A percentile compares a stretch with the other conserved stretches of the same genome.
Evolutionary conservation across 805 yeast genomes (phyloP).

Genomic region (Diddensiella transvaalensis): DNA sequence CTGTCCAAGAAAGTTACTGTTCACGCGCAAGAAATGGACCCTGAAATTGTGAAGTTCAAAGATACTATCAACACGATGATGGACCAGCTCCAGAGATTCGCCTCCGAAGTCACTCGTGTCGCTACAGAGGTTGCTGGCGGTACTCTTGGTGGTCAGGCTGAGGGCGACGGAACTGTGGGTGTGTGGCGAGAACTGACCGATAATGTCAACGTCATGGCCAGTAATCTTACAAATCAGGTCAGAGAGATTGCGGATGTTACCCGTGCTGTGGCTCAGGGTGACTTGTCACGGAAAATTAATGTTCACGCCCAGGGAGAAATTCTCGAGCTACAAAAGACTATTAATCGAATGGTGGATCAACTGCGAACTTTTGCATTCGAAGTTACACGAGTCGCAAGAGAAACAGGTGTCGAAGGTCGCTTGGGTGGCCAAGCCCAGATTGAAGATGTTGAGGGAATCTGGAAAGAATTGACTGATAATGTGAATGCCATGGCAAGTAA

Average conservation of each 20-base stretch:
- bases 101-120: slow-evolving; percentile 75
- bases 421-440: slow-evolving; percentile 85
- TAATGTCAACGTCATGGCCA: slow-evolving; percentile 86
- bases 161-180: slow-evolving; percentile 79
- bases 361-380: slow-evolving; percentile 79
- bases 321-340: slow-evolving; percentile 77
- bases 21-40: slow-evolving; percentile 68
- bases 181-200: slow-evolving; percentile 85
- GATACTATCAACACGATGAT: slow-evolving; percentile 83
- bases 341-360: slow-evolving; percentile 86
- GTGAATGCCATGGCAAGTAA: slow-evolving; percentile 86
- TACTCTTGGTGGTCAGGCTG: slow-evolving; percentile 85
- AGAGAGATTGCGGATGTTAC: slow-evolving; percentile 89
- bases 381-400: slow-evolving; percentile 82
- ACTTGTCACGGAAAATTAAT: slow-evolving; percentile 73
- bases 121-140: slow-evolving; percentile 92
- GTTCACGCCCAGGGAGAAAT: slow-evolving; percentile 93
- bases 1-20: slow-evolving; percentile 74
- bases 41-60: slow-evolving; percentile 76
- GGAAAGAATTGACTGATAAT: slow-evolving; percentile 84
- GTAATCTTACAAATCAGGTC: slow-evolving; percentile 81
- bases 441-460: slow-evolving; percentile 76
- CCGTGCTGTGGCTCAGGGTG: slow-evolving; percentile 84
- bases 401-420: slow-evolving; percentile 86
- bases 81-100: slow-evolving; percentile 79